A percentile compares a stretch with the other conserved stretches of the same genome.
Evolutionary conservation across 108 stramenopile genomes (phyloP).

Genomic region (Cyclotella kingstonii): DNA sequence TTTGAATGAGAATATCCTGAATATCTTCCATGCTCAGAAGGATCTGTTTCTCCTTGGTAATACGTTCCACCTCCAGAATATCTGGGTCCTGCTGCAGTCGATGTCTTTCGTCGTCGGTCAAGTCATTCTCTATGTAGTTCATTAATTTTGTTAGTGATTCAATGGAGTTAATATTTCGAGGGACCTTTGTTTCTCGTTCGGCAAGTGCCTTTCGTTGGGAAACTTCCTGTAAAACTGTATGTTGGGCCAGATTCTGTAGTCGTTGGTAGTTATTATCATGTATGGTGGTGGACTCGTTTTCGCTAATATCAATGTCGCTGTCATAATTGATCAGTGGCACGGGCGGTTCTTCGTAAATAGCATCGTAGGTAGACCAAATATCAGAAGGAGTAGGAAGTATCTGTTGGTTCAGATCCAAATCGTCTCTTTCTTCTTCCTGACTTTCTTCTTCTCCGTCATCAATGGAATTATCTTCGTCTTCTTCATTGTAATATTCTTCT

Average conservation of each 20-base stretch:
- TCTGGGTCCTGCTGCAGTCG: slow-evolving; percentile 22
- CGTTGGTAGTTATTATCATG: slow-evolving; percentile 36
- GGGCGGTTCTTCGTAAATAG: slow-evolving; percentile 25
- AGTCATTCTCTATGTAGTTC: slow-evolving; percentile 24
- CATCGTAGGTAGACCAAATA: slow-evolving; percentile 41
- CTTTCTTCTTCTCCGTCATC: slow-evolving; percentile 30
- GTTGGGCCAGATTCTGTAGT: slow-evolving; percentile 22
- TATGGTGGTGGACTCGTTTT: no score
- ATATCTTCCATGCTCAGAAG: slow-evolving; percentile 50
- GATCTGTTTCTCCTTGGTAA: slow-evolving; percentile 19
- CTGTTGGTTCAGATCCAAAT: not conserved
- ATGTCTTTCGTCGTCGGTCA: slow-evolving; percentile 36
- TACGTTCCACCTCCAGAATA: slow-evolving; percentile 24
- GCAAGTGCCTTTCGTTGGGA: slow-evolving; percentile 20
- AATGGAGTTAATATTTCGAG: slow-evolving; percentile 14
- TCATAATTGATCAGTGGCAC: slow-evolving; percentile 27
- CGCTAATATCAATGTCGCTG: no score
- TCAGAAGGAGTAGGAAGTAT: slow-evolving; percentile 12
- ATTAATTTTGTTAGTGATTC: slow-evolving; percentile 16
- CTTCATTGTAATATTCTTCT: slow-evolving; percentile 31
- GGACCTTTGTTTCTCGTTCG: slow-evolving; percentile 18
- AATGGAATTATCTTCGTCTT: slow-evolving; percentile 12
- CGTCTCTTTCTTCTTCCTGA: slow-evolving; percentile 23
- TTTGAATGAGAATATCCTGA: slow-evolving; percentile 46
- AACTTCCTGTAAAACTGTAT: slow-evolving; percentile 28